A percentile compares a stretch with the other conserved stretches of the same genome.
phyloP scores from a whole-genome alignment of 73 alveolate genomes.

The Paramecium tetraurelia region DNA sequence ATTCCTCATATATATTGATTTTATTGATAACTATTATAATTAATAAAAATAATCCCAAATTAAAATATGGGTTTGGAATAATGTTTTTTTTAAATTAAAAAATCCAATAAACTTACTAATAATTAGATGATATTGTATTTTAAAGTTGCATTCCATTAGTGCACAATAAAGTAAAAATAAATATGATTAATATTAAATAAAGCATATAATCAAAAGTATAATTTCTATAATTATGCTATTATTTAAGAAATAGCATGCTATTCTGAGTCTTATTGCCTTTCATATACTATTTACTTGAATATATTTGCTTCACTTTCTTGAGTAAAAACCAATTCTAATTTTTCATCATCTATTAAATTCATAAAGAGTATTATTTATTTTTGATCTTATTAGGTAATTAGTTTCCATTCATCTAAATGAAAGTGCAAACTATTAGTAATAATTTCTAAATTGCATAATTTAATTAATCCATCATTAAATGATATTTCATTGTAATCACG shows the following conservation, averaged over 20 bases:
- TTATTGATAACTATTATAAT: background rate
- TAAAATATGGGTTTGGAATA: background rate
- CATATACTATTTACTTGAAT: background rate
- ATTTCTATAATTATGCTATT: background rate
- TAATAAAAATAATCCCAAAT: background rate
- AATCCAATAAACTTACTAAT: background rate
- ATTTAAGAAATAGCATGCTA: background rate
- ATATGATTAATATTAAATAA: background rate
- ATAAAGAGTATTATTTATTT: background rate
- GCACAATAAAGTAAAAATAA: background rate
- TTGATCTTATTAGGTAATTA: background rate
- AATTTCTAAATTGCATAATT: background rate
- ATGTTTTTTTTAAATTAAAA: background rate
- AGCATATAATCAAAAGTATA: background rate
- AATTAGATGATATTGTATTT: background rate
- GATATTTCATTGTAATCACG: background rate
- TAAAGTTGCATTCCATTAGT: background rate
- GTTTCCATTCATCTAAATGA: background rate
- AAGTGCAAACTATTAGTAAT: background rate
- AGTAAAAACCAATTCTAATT: background rate
- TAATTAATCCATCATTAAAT: background rate
- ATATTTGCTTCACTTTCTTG: background rate
- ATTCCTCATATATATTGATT: background rate
- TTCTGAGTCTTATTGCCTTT: background rate
- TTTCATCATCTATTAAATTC: background rate